Conservation (phyloP, 768 basidiomycete genomes). For the Suillus alpinus region DNA sequence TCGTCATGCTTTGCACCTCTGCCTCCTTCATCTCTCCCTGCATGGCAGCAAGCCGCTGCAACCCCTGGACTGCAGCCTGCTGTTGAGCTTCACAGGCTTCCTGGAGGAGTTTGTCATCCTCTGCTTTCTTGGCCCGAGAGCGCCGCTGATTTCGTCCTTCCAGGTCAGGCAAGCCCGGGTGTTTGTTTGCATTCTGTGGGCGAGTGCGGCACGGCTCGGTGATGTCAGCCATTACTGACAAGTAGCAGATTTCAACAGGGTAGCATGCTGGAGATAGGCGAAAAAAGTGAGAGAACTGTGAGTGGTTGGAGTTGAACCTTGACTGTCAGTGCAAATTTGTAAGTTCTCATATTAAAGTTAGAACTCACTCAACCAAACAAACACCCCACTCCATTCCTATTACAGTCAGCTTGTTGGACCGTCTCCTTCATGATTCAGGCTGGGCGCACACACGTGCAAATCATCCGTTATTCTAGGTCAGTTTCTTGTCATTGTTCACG, state of each 20-base stretch:
- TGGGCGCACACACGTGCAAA: too few species aligned
- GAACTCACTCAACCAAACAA: too few species aligned
- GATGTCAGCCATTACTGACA: not conserved
- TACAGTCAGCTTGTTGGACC: too few species aligned
- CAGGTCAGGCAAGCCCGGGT: slow-evolving; percentile 8
- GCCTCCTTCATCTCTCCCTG: not conserved
- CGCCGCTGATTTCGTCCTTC: not conserved
- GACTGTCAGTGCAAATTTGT: too few species aligned
- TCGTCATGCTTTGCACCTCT: not conserved
- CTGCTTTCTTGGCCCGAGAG: slow-evolving; percentile 11
- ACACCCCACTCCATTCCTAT: too few species aligned
- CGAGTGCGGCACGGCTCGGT: not conserved
- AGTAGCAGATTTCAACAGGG: slow-evolving; percentile 17
- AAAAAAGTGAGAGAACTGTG: too few species aligned
- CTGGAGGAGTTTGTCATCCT: slow-evolving; percentile 5
- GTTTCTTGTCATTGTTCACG: too few species aligned
- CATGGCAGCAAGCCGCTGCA: slow-evolving; percentile 1
- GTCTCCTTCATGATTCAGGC: too few species aligned
- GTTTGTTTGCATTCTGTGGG: slow-evolving; percentile 3
- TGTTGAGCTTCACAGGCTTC: not conserved
- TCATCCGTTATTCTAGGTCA: too few species aligned
- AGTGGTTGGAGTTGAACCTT: too few species aligned
- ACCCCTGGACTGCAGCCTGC: not conserved
- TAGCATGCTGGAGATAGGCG: too few species aligned
- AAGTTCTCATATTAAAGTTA: too few species aligned